These are phyloP conservation scores for Penicillium bovifimosum DNA, from an alignment of 495 filamentous ascomycete species.

Conservation along the genomic window DNA sequence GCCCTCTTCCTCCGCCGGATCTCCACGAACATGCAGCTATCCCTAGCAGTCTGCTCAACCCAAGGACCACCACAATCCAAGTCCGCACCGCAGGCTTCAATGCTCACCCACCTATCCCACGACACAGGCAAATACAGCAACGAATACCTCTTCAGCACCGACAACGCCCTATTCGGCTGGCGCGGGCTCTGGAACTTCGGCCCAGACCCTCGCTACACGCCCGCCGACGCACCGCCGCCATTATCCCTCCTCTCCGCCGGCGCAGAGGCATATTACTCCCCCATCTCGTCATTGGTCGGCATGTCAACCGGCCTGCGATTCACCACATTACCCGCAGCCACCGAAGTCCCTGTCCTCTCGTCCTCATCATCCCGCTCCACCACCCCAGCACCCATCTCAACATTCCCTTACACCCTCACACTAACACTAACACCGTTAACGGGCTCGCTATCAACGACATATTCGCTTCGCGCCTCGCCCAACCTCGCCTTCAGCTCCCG, in stretches of 20 bases:
- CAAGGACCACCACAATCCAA: conserved; percentile 42
- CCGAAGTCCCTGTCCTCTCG: conserved; percentile 44
- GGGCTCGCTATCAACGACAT: conserved; percentile 83
- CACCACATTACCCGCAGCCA: conserved; percentile 81
- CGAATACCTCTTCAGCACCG: conserved; percentile 88
- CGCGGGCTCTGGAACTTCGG: conserved; percentile 94
- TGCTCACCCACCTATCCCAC: conserved; percentile 76
- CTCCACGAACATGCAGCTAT: conserved; percentile 71
- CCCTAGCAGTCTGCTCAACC: conserved; percentile 77
- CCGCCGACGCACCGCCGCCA: conserved; percentile 14
- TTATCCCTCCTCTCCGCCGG: conserved; percentile 63
- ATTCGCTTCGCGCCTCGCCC: conserved; percentile 77
- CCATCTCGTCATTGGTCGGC: conserved; percentile 84
- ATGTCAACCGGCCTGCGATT: conserved; percentile 79
- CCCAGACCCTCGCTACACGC: conserved; percentile 57
- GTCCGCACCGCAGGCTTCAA: conserved; percentile 40
- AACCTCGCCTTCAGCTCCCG: conserved; percentile 79
- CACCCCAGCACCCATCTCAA: conserved; percentile 34
- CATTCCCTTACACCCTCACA: conserved; percentile 85
- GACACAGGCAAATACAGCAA: conserved; percentile 84
- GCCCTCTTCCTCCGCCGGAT: conserved; percentile 80
- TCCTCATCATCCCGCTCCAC: conserved; percentile 19
- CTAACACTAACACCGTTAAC: conserved; percentile 87
- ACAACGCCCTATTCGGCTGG: conserved; percentile 81
- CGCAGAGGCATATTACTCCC: conserved; percentile 92